Conservation (phyloP, 176 grass and related monocot species). For the Chrysopogon serrulatus region DNA sequence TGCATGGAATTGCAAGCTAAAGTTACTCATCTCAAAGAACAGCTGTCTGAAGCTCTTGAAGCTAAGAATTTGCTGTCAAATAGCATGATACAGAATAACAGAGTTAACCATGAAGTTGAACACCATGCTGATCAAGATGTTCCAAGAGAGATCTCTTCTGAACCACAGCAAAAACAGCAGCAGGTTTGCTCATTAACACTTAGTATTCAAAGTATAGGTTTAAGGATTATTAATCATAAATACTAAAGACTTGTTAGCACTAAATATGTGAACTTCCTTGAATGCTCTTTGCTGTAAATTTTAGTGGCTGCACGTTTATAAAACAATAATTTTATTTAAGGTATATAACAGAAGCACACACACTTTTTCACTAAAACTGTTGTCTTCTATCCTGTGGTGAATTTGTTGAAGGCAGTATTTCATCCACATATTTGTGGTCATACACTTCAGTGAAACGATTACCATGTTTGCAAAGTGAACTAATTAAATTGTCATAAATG, state of each 20-base stretch:
- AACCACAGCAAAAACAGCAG: conserved; percentile 38
- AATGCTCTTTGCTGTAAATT: background rate
- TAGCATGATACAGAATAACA: conserved; percentile 32
- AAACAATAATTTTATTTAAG: background rate
- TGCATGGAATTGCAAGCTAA: conserved; percentile 72
- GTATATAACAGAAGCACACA: background rate
- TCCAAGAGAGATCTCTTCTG: conserved; percentile 30
- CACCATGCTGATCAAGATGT: conserved; percentile 39
- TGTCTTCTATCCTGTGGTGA: background rate
- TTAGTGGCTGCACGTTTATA: background rate
- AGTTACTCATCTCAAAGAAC: conserved; percentile 68
- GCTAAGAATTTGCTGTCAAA: conserved; percentile 48
- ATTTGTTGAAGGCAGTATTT: background rate
- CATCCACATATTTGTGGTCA: background rate
- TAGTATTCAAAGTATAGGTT: background rate
- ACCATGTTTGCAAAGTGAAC: background rate
- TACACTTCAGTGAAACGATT: background rate
- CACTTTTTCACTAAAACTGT: background rate
- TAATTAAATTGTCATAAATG: too few species aligned
- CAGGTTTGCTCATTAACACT: conserved; percentile 37
- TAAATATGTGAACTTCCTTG: background rate
- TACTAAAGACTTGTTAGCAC: background rate
- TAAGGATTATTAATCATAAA: background rate
- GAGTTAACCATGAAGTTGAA: conserved; percentile 38
- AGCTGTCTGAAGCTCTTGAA: conserved; percentile 62